A percentile compares a stretch with the other conserved stretches of the same genome.
These are phyloP conservation scores for Lentinus tigrinus DNA, from an alignment of 768 basidiomycete species.

Conservation along the genomic window DNA sequence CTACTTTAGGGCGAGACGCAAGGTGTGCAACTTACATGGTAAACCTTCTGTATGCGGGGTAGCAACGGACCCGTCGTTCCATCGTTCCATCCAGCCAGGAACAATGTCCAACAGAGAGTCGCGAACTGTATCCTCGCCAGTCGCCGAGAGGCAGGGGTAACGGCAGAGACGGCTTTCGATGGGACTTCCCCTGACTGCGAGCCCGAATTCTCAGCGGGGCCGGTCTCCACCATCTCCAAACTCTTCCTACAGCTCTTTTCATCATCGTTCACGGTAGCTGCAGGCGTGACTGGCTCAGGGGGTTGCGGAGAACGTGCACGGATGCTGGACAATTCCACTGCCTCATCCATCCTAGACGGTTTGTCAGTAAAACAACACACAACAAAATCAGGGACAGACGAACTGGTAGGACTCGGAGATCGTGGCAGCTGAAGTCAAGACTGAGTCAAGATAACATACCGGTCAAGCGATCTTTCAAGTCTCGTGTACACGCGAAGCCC, in stretches of 20 bases:
- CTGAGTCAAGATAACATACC: not conserved
- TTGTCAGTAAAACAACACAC: not conserved
- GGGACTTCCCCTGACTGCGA: not conserved
- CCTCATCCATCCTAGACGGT: not conserved
- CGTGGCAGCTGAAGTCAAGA: not conserved
- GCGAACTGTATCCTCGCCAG: slow-evolving; percentile 45
- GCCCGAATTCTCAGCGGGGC: not conserved
- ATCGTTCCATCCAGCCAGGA: slow-evolving; percentile 78
- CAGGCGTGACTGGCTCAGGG: not conserved
- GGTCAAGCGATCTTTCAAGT: no score
- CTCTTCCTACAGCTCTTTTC: not conserved
- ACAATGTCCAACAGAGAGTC: slow-evolving; percentile 54
- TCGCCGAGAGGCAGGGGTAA: slow-evolving; percentile 10
- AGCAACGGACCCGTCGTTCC: slow-evolving; percentile 72
- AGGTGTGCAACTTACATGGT: slow-evolving; percentile 34
- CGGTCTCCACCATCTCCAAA: slow-evolving; percentile 13
- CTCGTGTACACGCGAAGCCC: no score
- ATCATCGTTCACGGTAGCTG: slow-evolving; percentile 6
- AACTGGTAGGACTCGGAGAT: not conserved
- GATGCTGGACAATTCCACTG: slow-evolving; percentile 8
- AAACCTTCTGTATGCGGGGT: slow-evolving; percentile 64
- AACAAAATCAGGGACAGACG: not conserved
- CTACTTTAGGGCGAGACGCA: not conserved
- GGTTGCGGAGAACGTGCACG: slow-evolving; percentile 15
- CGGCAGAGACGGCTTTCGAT: slow-evolving; percentile 8